Evolutionary conservation across 352 stramenopile species (phyloP).

Genomic region (Globisporangium iwayamae): DNA sequence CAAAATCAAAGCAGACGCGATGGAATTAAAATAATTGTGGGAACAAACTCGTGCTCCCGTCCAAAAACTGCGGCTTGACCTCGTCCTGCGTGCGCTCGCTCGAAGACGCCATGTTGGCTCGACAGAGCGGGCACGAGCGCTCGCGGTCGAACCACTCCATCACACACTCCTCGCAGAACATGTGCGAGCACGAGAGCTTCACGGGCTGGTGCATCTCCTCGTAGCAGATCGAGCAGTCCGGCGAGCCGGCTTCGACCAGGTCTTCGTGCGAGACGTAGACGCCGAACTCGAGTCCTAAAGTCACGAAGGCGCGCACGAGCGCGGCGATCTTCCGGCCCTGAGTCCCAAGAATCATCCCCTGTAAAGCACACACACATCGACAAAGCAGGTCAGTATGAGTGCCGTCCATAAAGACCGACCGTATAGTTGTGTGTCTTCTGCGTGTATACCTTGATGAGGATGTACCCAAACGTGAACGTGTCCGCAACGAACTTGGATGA

Average conservation of each 20-base stretch:
- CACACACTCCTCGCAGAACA: slow-evolving; percentile 86
- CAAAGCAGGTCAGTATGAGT: neutral
- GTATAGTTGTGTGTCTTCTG: neutral
- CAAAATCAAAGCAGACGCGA: neutral
- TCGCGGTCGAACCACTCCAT: slow-evolving; percentile 84
- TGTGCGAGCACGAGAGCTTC: slow-evolving; percentile 71
- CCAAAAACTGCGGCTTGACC: slow-evolving; percentile 67
- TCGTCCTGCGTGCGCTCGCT: slow-evolving; percentile 20
- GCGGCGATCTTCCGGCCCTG: slow-evolving; percentile 49
- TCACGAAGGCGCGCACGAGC: slow-evolving; percentile 55
- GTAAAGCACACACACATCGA: neutral
- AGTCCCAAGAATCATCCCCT: slow-evolving; percentile 55
- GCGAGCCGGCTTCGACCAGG: slow-evolving; percentile 49
- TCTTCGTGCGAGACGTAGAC: slow-evolving; percentile 62
- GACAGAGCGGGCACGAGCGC: slow-evolving; percentile 74
- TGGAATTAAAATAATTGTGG: slow-evolving; percentile 44
- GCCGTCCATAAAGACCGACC: too few species aligned
- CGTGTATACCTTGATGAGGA: slow-evolving; percentile 66
- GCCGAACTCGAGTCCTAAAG: slow-evolving; percentile 60
- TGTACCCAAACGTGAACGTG: slow-evolving; percentile 71
- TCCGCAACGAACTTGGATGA: slow-evolving; percentile 71
- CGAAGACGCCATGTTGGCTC: slow-evolving; percentile 40
- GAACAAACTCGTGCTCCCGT: slow-evolving; percentile 73
- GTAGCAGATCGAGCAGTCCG: slow-evolving; percentile 84
- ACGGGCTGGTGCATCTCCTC: slow-evolving; percentile 67